These are phyloP conservation scores for Piper longum DNA, from an alignment of 164 flowering plant genomes.

Conservation along the genomic window DNA sequence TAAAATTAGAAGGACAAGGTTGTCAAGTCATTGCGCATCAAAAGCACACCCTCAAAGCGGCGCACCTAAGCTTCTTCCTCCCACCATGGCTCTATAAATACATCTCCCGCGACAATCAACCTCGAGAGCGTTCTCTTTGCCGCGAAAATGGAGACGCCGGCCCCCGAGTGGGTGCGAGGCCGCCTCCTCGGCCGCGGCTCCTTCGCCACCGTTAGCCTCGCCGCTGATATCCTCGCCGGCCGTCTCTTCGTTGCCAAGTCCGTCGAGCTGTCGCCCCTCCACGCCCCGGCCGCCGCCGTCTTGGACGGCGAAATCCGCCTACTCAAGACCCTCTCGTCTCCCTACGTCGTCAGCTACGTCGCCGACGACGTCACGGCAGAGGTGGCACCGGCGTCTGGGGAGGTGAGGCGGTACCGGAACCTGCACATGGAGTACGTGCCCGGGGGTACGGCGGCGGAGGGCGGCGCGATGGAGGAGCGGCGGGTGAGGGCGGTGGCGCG, in stretches of 20 bases:
- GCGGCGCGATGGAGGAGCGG: constrained; percentile 21
- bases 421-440: constrained; percentile 56
- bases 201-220: constrained; percentile 42
- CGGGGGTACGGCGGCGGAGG: constrained; percentile 46
- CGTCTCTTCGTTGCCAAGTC: constrained; percentile 57
- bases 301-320: constrained; percentile 54
- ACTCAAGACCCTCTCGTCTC: constrained; percentile 35
- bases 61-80: no score
- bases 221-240: constrained; percentile 14
- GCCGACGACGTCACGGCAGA: constrained; percentile 40
- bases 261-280: constrained; percentile 1
- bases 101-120: background rate
- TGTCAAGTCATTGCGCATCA: no score
- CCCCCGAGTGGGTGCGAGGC: constrained; percentile 36
- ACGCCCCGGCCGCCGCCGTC: constrained; percentile 15
- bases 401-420: constrained; percentile 24
- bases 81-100: no score
- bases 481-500: constrained; percentile 11
- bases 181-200: constrained; percentile 49
- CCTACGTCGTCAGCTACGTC: constrained; percentile 38
- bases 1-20: no score
- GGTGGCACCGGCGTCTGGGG: constrained; percentile 13
- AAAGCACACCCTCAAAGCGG: no score
- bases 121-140: background rate
- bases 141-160: background rate